Evolutionary conservation across 192 early-diverging fungal genomes (phyloP), one percentile per base, ranked within the genome.

Genomic region (Physocladia obscura): DNA sequence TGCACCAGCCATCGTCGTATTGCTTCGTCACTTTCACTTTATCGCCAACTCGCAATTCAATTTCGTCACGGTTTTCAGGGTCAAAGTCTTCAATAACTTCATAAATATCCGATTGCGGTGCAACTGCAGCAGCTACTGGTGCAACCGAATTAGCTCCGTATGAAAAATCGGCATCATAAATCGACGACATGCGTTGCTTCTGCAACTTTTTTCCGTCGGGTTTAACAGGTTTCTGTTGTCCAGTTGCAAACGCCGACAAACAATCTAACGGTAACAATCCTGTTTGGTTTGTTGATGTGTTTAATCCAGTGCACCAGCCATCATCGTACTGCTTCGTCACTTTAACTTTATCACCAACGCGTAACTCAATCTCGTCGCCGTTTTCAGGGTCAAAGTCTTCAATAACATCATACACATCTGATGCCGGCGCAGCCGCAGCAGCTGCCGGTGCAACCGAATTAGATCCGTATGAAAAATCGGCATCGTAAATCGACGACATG

Each of bases 181-280:
- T 49, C 22, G 39, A 48, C 13, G 63, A 65, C 63, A 32, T 34
- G 40, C 63, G 44, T 6, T 19, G 24, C 48, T 65, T 65, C 39
- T 65, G 39, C 63, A 48, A 48, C 35, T 65, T 65, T 17, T 65
- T 2, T 19, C 63, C 63, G 35, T 65, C 63, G 8, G 11, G 22
- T n/a, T 51, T n/a, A 0, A 65, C 34, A 5, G 17, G 11, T 1
- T 26, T 27, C 24, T 51, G 30, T n/a, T 44, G 40, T 44, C 40
- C 40, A n/a, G 40, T 44, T n/a, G 40, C 57, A 31, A 59, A 59
- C 32, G 32, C 63, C 22, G 73, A 69, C 21, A 84, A 57, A 39
- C 79, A 81, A 32, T 80, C 82, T 2, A 80, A 59, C 26, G 83
- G 83, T 60, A 82, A 84, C 61, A 62, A 55, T 15, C 83, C 83